phyloP scores from a whole-genome alignment of 208 protist species.

The Trypanosoma caninum region DNA sequence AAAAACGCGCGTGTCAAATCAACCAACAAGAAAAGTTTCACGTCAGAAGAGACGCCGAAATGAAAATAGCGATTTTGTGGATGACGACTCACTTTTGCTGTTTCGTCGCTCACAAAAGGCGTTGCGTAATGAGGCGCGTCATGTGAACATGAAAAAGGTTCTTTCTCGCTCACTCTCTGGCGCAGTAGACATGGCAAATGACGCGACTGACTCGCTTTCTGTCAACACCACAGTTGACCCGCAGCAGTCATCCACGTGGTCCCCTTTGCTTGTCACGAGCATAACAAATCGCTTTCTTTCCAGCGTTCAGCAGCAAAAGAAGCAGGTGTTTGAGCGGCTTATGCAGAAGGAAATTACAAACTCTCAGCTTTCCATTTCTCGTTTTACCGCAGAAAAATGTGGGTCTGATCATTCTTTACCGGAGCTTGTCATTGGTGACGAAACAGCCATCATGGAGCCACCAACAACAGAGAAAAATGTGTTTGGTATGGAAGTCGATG shows the following conservation, averaged over 20 bases:
- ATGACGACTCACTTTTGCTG: slow-evolving; percentile 30
- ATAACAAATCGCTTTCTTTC: slow-evolving; percentile 80
- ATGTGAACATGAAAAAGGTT: slow-evolving; percentile 64
- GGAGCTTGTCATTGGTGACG: slow-evolving; percentile 69
- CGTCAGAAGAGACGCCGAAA: slow-evolving; percentile 6
- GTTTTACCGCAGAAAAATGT: slow-evolving; percentile 9
- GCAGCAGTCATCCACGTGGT: slow-evolving; percentile 53
- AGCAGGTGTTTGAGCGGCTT: slow-evolving; percentile 57
- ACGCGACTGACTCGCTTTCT: slow-evolving; percentile 25
- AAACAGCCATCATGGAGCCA: slow-evolving; percentile 29
- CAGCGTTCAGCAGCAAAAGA: slow-evolving; percentile 48
- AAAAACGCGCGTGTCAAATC: neutral
- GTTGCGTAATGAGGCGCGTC: slow-evolving; percentile 60
- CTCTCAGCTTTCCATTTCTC: slow-evolving; percentile 30
- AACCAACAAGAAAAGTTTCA: slow-evolving; percentile 7
- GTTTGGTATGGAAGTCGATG: slow-evolving; percentile 2
- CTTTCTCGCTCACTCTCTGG: slow-evolving; percentile 31
- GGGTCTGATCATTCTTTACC: neutral
- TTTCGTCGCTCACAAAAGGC: slow-evolving; percentile 66
- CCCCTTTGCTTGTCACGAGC: slow-evolving; percentile 39
- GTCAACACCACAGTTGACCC: slow-evolving; percentile 18
- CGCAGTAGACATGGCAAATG: slow-evolving; percentile 1
- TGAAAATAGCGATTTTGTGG: slow-evolving; percentile 2
- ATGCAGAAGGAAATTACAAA: slow-evolving; percentile 55
- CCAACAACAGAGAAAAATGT: slow-evolving; percentile 3